Conservation (phyloP, 78 protist genomes). For the Chrysochromulina parva region DNA sequence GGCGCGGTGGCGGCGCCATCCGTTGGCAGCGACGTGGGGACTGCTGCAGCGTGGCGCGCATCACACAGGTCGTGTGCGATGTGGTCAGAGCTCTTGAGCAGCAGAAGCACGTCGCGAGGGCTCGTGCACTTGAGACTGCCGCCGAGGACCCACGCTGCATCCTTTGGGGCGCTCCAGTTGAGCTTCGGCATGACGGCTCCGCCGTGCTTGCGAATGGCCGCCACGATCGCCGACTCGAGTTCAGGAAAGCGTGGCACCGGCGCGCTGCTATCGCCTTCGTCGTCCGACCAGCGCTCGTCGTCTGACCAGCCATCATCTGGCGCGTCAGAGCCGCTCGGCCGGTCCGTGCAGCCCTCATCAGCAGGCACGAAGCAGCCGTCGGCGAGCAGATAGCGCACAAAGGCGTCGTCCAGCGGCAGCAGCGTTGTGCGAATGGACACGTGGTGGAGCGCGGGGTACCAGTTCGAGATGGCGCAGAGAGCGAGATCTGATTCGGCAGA, state of each 20-base stretch:
- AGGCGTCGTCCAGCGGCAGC: not conserved
- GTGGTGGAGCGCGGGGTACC: not conserved
- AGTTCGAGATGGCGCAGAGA: not conserved
- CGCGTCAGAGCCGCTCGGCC: not conserved
- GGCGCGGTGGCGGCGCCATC: not conserved
- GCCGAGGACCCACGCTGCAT: slow-evolving; percentile 15
- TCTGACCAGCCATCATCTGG: not conserved
- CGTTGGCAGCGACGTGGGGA: not conserved
- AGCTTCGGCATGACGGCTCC: not conserved
- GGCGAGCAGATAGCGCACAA: not conserved
- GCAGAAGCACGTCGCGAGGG: not conserved
- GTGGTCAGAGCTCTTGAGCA: not conserved
- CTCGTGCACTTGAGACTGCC: not conserved
- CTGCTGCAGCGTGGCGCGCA: not conserved
- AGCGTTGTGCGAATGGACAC: not conserved
- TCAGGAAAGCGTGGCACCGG: not conserved
- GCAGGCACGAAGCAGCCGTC: not conserved
- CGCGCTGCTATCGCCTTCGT: not conserved
- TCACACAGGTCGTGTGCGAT: not conserved
- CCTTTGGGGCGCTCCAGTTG: not conserved
- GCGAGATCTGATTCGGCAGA: not conserved
- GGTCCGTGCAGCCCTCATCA: not conserved
- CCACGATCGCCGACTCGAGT: not conserved
- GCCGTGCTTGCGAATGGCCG: not conserved
- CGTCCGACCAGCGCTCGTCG: not conserved